A percentile compares a stretch with the other conserved stretches of the same genome.
These are phyloP conservation scores for Phycomyces nitens DNA, from an alignment of 192 early-diverging fungal genomes.

Conservation along the genomic window DNA sequence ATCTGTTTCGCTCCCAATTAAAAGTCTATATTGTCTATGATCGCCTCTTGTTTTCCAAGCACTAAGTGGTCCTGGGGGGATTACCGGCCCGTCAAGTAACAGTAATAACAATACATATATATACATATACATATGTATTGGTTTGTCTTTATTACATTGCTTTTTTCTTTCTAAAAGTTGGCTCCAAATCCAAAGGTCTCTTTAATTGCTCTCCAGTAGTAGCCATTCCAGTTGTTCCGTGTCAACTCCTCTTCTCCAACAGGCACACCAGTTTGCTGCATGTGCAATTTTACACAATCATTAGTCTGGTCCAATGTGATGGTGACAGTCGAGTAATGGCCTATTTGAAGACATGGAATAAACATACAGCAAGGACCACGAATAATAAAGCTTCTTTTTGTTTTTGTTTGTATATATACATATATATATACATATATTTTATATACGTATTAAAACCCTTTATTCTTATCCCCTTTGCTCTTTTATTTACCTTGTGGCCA, in stretches of 20 bases:
- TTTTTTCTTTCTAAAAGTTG: constrained; percentile 16
- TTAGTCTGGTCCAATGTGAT: constrained; percentile 68
- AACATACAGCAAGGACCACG: too few species aligned
- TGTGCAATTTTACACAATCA: constrained; percentile 63
- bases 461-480: too few species aligned
- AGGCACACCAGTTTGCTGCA: constrained; percentile 84
- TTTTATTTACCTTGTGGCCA: constrained; percentile 79
- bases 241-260: constrained; percentile 83
- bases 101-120: background rate
- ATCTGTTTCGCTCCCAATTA: constrained; percentile 8
- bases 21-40: constrained; percentile 27
- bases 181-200: constrained; percentile 68
- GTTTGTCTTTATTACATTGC: background rate
- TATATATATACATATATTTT: too few species aligned
- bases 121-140: background rate
- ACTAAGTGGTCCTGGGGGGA: too few species aligned
- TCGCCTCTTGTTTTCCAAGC: background rate
- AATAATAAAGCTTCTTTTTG: too few species aligned
- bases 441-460: too few species aligned
- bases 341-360: background rate
- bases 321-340: constrained; percentile 78
- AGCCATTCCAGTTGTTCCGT: constrained; percentile 82
- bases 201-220: constrained; percentile 95
- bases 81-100: too few species aligned
- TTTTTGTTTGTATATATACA: too few species aligned